Evolutionary conservation across 164 flowering plant species (phyloP).

Genomic region (Aristolochia contorta): DNA sequence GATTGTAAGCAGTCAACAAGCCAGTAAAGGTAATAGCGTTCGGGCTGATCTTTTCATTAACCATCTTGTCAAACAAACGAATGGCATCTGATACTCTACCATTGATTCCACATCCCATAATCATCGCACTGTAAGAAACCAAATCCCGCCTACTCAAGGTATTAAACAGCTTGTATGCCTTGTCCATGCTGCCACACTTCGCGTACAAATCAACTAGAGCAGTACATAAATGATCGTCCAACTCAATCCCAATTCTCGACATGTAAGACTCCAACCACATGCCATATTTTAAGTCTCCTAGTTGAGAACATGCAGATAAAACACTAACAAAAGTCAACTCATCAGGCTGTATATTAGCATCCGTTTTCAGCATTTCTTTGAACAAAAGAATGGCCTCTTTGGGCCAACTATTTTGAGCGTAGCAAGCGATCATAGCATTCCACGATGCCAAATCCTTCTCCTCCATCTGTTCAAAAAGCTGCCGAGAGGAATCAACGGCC

Average conservation of each 20-base stretch:
- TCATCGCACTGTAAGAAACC: conserved; percentile 39
- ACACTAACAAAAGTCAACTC: conserved; percentile 31
- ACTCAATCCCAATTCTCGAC: conserved; percentile 19
- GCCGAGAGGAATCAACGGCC: conserved; percentile 22
- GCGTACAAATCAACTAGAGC: conserved; percentile 34
- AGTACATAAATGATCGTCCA: conserved; percentile 39
- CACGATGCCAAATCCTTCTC: conserved; percentile 20
- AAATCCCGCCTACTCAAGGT: conserved; percentile 25
- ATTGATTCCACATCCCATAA: conserved; percentile 40
- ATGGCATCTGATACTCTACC: conserved; percentile 29
- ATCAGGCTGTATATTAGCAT: conserved; percentile 18
- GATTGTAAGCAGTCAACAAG: conserved; percentile 34
- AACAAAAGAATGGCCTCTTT: conserved; percentile 33
- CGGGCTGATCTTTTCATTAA: conserved; percentile 20
- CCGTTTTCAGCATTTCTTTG: conserved; percentile 19
- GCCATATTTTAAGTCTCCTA: conserved; percentile 28
- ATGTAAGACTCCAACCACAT: conserved; percentile 21
- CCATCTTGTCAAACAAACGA: conserved; percentile 33
- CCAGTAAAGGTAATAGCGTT: conserved; percentile 31
- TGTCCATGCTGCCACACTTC: conserved; percentile 38
- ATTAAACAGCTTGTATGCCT: conserved; percentile 26
- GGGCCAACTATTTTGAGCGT: conserved; percentile 28
- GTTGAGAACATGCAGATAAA: conserved; percentile 34
- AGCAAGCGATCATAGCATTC: conserved; percentile 44
- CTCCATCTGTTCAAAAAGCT: conserved; percentile 17